These are phyloP conservation scores for Cantharellus anzutake DNA, from an alignment of 768 basidiomycete species.

Conservation along the genomic window DNA sequence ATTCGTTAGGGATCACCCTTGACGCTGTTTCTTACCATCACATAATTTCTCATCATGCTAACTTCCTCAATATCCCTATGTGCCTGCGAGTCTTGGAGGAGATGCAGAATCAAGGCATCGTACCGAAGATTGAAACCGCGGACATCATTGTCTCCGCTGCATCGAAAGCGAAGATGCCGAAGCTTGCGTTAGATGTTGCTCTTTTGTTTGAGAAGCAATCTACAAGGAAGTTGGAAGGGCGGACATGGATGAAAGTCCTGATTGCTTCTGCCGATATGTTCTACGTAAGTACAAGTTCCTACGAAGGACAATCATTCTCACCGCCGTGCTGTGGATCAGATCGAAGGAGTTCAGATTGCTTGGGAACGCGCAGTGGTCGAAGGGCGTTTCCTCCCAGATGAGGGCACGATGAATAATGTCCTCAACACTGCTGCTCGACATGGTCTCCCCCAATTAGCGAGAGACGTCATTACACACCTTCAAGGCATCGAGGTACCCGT, in stretches of 20 bases:
- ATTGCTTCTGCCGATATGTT: slow-evolving; percentile 41
- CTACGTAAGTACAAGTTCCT: slow-evolving; percentile 34
- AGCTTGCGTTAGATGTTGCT: slow-evolving; percentile 56
- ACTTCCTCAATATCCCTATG: slow-evolving; percentile 38
- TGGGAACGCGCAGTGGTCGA: slow-evolving; percentile 44
- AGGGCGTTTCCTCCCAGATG: slow-evolving; percentile 40
- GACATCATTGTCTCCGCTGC: slow-evolving; percentile 35
- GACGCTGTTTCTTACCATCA: slow-evolving; percentile 33
- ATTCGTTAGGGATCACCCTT: slow-evolving; percentile 28
- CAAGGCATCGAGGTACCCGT: slow-evolving; percentile 27
- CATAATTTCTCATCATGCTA: slow-evolving; percentile 30
- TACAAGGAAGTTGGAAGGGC: slow-evolving; percentile 31
- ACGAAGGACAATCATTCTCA: background rate
- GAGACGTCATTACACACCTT: slow-evolving; percentile 41
- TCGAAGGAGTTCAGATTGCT: slow-evolving; percentile 38
- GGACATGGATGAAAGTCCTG: slow-evolving; percentile 50
- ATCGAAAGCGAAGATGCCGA: slow-evolving; percentile 32
- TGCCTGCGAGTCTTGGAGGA: slow-evolving; percentile 39
- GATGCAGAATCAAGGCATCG: slow-evolving; percentile 33
- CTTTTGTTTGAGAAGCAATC: slow-evolving; percentile 37
- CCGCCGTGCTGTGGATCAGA: slow-evolving; percentile 14
- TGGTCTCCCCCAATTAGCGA: slow-evolving; percentile 48
- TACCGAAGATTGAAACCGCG: slow-evolving; percentile 30
- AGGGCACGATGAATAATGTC: slow-evolving; percentile 50
- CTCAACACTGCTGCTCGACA: slow-evolving; percentile 55